These are phyloP conservation scores for Albugo candida DNA, from an alignment of 352 stramenopile species.

Conservation along the genomic window DNA sequence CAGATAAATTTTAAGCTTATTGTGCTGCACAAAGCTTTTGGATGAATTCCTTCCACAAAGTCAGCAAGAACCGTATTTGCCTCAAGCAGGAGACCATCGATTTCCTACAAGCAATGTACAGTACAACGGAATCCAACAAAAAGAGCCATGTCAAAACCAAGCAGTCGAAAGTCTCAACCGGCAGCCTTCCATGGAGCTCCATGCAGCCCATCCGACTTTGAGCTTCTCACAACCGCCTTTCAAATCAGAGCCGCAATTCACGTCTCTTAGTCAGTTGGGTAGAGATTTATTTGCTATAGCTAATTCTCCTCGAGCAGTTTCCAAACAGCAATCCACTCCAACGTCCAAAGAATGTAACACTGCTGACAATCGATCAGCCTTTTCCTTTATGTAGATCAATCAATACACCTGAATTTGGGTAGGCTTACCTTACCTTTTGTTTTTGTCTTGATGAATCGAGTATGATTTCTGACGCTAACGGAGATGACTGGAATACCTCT, in stretches of 20 bases:
- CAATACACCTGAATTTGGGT: neutral
- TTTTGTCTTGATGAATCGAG: too few relatives aligned
- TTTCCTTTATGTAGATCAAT: slow-evolving; percentile 77
- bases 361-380: slow-evolving; percentile 41
- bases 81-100: slow-evolving; percentile 10
- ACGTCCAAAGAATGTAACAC: slow-evolving; percentile 3
- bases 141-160: slow-evolving; percentile 3
- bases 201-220: neutral
- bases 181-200: neutral
- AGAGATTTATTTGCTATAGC: slow-evolving; percentile 75
- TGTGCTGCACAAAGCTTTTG: too few relatives aligned
- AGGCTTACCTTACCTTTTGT: too few relatives aligned
- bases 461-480: too few relatives aligned
- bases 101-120: neutral
- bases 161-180: slow-evolving; percentile 13
- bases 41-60: slow-evolving; percentile 4
- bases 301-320: slow-evolving; percentile 43
- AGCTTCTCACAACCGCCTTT: slow-evolving; percentile 5
- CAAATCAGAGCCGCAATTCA: slow-evolving; percentile 25
- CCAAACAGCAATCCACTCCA: slow-evolving; percentile 8
- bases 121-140: neutral
- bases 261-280: slow-evolving; percentile 53
- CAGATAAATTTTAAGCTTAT: too few relatives aligned
- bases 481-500: too few relatives aligned
- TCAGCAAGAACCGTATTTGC: slow-evolving; percentile 15